Conservation (phyloP, 176 grass and related monocot species). For the Puya raimondii region DNA sequence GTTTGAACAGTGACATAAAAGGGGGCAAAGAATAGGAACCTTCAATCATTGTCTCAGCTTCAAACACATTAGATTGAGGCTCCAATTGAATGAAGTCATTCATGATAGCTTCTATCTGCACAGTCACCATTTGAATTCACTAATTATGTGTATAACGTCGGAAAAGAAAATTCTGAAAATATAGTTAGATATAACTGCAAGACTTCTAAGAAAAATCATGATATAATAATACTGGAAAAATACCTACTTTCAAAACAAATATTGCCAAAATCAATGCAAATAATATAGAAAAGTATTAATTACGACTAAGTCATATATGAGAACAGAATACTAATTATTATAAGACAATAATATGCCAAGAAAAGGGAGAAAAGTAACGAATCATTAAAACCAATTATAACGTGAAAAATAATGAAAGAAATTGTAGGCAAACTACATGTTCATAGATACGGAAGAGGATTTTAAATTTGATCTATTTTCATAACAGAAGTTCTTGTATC, state of each 20-base stretch:
- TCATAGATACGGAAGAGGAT: not conserved
- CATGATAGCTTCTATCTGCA: constrained; percentile 91
- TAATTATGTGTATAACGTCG: not conserved
- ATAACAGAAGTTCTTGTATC: not conserved
- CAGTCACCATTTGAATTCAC: not conserved
- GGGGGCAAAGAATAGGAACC: constrained; percentile 34
- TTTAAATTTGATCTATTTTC: too few species aligned
- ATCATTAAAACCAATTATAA: not conserved
- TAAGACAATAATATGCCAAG: not conserved
- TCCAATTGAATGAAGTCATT: constrained; percentile 93
- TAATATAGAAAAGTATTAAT: too few species aligned
- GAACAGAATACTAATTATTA: not conserved
- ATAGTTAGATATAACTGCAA: not conserved
- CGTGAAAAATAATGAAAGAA: not conserved
- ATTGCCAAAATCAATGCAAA: too few species aligned
- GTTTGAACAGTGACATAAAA: not conserved
- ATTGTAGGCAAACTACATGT: not conserved
- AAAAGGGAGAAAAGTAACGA: not conserved
- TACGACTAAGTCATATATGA: too few species aligned
- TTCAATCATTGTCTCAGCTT: constrained; percentile 98
- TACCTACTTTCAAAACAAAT: too few species aligned
- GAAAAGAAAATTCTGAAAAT: not conserved
- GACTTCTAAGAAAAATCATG: not conserved
- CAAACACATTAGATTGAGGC: constrained; percentile 82
- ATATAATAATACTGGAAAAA: not conserved